Evolutionary conservation across 139 green algal genomes (phyloP).

Genomic region (Chlamydomonas applanata): DNA sequence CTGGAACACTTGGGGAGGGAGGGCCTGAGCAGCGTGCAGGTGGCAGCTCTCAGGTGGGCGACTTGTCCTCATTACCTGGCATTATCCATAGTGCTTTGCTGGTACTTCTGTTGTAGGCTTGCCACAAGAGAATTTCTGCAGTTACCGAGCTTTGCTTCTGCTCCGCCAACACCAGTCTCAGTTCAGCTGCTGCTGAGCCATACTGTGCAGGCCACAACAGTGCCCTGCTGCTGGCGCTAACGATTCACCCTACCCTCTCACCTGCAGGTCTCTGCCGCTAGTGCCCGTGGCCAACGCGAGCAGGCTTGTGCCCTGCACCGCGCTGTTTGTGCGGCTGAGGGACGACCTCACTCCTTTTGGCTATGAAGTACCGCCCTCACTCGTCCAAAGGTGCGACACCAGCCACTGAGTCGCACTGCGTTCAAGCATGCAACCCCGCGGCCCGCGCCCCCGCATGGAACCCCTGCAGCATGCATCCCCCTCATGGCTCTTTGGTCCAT

Average conservation of each 20-base stretch:
- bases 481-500: too few relatives aligned
- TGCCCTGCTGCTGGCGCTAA: not conserved
- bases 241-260: not conserved
- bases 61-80: not conserved
- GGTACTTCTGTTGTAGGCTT: too few relatives aligned
- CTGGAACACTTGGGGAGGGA: constrained; percentile 51
- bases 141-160: too few relatives aligned
- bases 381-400: too few relatives aligned
- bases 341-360: constrained; percentile 62
- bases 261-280: constrained; percentile 29
- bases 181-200: too few relatives aligned
- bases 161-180: too few relatives aligned
- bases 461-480: too few relatives aligned
- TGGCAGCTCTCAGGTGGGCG: not conserved
- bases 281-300: constrained; percentile 64
- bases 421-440: too few relatives aligned
- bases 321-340: constrained; percentile 54
- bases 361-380: constrained; percentile 49
- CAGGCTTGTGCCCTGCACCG: constrained; percentile 43
- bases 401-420: too few relatives aligned
- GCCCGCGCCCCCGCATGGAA: too few relatives aligned
- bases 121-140: too few relatives aligned
- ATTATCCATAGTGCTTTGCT: not conserved
- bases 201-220: too few relatives aligned
- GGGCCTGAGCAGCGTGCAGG: constrained; percentile 37